Evolutionary conservation across 2,329 filamentous ascomycete genomes (phyloP), one percentile per base, ranked within the genome.

Genomic region (Grosmannia serpens): DNA sequence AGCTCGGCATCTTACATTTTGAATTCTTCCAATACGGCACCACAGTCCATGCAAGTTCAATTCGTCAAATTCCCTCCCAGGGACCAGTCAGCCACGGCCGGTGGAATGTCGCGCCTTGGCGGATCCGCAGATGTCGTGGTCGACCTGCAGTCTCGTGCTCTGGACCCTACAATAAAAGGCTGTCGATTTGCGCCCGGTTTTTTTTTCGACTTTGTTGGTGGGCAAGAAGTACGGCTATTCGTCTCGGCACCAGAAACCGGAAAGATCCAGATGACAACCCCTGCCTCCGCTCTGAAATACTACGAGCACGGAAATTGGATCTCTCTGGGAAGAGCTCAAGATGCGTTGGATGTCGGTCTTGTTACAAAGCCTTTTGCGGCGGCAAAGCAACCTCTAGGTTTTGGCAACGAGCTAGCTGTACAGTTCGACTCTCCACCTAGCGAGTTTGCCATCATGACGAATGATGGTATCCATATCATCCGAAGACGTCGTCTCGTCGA

Each of bases 1-100:
- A 87, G 87, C 63, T 87, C 89, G 22, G 82, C 84, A 1, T 87
- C 78, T 0, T 85, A 86, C 73, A 81, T 78, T 69, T 77, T 83
- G 33, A 80, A 79, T 17, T 77, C 81, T 24, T 79, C 82, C 9
- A 85, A 79, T 60, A 70, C 78, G 59, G 85, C 88, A 0, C 91
- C 94, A 0, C 91, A 89, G 65, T 96, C 90, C 72, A 96, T 99
- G 90, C 91, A 96, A 71, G 85, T 96, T n/a, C 88, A 95, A 65
- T 94, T 95, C 67, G 89, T 99, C 71, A 95, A 94, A 68, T 95
- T 96, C 60, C 94, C 95, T 1, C 94, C 94, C 0, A 71, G 75
- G 46, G 74, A 71, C 60, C 71, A 64, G 62, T 71, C 64, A 58
- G 68, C 61, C 62, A 17, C 53, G 1, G 13, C 46, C 2, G 51